Evolutionary conservation across 495 filamentous ascomycete species (phyloP).

Genomic region (Hapsidospora chrysogenum): DNA sequence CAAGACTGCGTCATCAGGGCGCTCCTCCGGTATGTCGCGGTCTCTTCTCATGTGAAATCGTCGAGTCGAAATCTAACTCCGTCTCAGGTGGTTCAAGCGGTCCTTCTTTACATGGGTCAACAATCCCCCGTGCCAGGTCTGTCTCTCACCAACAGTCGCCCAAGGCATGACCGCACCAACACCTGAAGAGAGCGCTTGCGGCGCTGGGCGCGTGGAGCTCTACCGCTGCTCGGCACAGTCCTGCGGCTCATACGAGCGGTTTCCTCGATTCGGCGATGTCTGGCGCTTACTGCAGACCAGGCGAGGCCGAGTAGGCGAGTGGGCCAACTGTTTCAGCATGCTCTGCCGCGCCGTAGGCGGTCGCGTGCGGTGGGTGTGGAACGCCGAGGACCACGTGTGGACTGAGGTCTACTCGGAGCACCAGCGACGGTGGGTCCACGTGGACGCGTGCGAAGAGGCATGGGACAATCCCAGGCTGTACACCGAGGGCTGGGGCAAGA

Average conservation of each 20-base stretch:
- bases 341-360: conserved; percentile 83
- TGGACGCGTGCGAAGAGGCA: conserved; percentile 83
- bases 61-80: conserved; percentile 8
- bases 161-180: conserved; percentile 69
- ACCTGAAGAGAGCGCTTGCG: conserved; percentile 74
- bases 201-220: conserved; percentile 73
- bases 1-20: conserved; percentile 94
- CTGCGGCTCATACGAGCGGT: conserved; percentile 70
- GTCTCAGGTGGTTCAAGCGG: conserved; percentile 77
- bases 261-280: conserved; percentile 89
- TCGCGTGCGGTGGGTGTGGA: conserved; percentile 96
- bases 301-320: conserved; percentile 79
- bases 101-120: conserved; percentile 95
- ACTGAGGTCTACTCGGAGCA: conserved; percentile 95
- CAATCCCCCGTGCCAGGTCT: conserved; percentile 73
- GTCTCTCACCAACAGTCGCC: conserved; percentile 65
- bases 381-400: conserved; percentile 93
- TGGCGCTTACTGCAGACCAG: conserved; percentile 81
- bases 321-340: conserved; percentile 99
- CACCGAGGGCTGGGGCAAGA: conserved; percentile 85
- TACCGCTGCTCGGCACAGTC: conserved; percentile 60
- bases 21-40: conserved; percentile 48
- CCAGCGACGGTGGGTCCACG: conserved; percentile 88
- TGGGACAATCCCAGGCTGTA: conserved; percentile 95
- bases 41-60: background rate